Percentiles rank a stretch among this genome's conserved stretches.
Conservation (phyloP, 495 filamentous ascomycete genomes). For the Penicillium longicatenatum region DNA sequence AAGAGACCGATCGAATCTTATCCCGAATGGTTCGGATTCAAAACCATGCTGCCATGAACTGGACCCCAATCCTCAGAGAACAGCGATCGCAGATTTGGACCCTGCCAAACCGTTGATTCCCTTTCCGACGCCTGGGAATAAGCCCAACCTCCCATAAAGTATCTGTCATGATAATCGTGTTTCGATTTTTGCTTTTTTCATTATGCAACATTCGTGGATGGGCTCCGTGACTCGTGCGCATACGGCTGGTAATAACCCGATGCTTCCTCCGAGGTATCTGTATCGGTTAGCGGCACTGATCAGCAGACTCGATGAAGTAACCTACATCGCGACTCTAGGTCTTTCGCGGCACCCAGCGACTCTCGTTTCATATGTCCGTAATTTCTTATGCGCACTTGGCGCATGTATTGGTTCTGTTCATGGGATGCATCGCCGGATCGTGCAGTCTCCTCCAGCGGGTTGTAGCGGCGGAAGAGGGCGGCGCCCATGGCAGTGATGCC, state of each 20-base stretch:
- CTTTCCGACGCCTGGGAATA: not conserved
- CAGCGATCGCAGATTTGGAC: not conserved
- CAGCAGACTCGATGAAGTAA: not conserved
- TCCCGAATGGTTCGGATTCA: not conserved
- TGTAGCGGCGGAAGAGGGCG: slow-evolving; percentile 35
- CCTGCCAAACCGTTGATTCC: slow-evolving; percentile 4
- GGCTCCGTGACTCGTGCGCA: not conserved
- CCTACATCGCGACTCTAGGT: slow-evolving; percentile 40
- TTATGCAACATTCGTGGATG: slow-evolving; percentile 10
- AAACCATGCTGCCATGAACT: not conserved
- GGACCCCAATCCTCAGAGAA: not conserved
- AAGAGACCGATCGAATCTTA: no score
- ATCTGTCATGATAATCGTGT: slow-evolving; percentile 11
- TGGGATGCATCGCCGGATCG: slow-evolving; percentile 20
- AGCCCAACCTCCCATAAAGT: not conserved
- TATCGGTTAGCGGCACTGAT: not conserved
- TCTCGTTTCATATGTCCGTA: slow-evolving; percentile 30
- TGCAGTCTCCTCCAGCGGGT: slow-evolving; percentile 22
- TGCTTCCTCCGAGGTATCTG: slow-evolving; percentile 18
- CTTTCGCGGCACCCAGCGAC: slow-evolving; percentile 21
- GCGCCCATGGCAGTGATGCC: slow-evolving; percentile 37
- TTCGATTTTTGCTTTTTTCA: not conserved
- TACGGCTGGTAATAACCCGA: slow-evolving; percentile 19
- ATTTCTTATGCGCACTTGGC: slow-evolving; percentile 37
- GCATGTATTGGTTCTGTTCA: slow-evolving; percentile 45